These are phyloP conservation scores for Pseudogymnoascus sp. DNA, from an alignment of 2,329 filamentous ascomycete species.

Conservation along the genomic window DNA sequence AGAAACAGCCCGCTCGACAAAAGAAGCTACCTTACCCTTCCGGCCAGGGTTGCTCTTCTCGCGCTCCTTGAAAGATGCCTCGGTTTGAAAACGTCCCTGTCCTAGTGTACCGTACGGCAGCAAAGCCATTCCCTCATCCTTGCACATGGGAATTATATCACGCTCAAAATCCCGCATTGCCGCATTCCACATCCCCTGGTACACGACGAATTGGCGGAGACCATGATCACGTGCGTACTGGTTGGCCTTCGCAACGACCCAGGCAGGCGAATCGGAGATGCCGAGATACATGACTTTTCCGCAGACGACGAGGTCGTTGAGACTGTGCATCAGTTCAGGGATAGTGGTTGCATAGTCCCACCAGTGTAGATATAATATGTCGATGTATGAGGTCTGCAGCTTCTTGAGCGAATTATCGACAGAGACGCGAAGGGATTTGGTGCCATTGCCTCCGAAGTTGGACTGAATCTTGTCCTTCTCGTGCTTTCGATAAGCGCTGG, in stretches of 20 bases:
- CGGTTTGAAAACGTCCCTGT: constrained; percentile 37
- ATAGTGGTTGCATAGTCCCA: constrained; percentile 42
- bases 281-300: constrained; percentile 60
- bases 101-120: constrained; percentile 45
- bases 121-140: constrained; percentile 46
- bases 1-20: constrained; percentile 36
- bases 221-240: constrained; percentile 60
- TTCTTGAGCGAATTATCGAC: constrained; percentile 35
- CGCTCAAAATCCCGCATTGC: constrained; percentile 53
- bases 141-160: constrained; percentile 51
- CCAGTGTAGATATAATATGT: constrained; percentile 39
- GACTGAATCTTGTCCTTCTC: constrained; percentile 26
- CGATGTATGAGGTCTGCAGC: constrained; percentile 35
- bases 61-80: constrained; percentile 27
- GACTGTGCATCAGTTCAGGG: constrained; percentile 40
- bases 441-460: constrained; percentile 37
- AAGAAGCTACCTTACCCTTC: constrained; percentile 7
- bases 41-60: constrained; percentile 33
- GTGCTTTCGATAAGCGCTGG: constrained; percentile 29
- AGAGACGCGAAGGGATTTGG: constrained; percentile 32
- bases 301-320: constrained; percentile 48
- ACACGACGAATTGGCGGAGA: constrained; percentile 52
- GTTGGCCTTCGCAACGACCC: constrained; percentile 58
- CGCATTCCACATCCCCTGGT: constrained; percentile 56
- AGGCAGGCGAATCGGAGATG: constrained; percentile 58